Evolutionary conservation across 345 rosid species (phyloP).

Genomic region (Garcia nutans): DNA sequence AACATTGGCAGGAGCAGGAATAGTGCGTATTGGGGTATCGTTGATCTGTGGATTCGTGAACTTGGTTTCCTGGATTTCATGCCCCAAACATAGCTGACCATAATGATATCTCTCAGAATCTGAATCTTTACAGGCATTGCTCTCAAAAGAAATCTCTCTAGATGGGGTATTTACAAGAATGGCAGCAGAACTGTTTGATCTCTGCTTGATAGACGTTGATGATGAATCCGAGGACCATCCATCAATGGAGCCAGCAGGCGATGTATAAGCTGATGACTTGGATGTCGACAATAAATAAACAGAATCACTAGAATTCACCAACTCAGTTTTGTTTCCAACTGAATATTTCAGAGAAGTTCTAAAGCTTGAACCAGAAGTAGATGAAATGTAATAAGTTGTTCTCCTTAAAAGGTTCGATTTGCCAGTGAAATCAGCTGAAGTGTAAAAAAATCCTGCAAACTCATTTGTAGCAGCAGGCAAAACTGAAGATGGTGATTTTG

Average conservation of each 20-base stretch:
- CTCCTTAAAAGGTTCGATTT: conserved; percentile 26
- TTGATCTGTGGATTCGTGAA: neutral
- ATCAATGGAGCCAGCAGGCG: conserved; percentile 27
- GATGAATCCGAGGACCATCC: conserved; percentile 28
- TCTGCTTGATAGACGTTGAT: conserved; percentile 14
- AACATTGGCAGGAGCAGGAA: neutral
- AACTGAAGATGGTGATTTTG: conserved; percentile 30
- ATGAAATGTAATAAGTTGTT: conserved; percentile 8
- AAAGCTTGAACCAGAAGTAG: conserved; percentile 21
- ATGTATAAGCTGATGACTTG: conserved; percentile 17
- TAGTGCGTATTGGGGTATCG: conserved; percentile 3
- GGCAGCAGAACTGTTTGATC: conserved; percentile 2
- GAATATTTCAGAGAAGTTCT: conserved; percentile 26
- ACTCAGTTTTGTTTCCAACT: conserved; percentile 10
- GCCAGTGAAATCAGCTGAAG: conserved; percentile 6
- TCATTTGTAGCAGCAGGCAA: conserved; percentile 2
- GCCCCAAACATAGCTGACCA: conserved; percentile 1
- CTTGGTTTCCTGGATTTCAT: conserved; percentile 17
- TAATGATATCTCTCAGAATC: neutral
- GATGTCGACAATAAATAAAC: conserved; percentile 16
- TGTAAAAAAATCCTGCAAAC: conserved; percentile 2
- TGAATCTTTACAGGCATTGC: conserved; percentile 18
- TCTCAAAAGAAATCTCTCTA: conserved; percentile 10
- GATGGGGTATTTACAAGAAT: neutral
- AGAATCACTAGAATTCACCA: conserved; percentile 19